Percentiles rank a stretch among this genome's conserved stretches.
These are phyloP conservation scores for Thalassiosira hispida DNA, from an alignment of 352 stramenopile species.

Conservation along the genomic window DNA sequence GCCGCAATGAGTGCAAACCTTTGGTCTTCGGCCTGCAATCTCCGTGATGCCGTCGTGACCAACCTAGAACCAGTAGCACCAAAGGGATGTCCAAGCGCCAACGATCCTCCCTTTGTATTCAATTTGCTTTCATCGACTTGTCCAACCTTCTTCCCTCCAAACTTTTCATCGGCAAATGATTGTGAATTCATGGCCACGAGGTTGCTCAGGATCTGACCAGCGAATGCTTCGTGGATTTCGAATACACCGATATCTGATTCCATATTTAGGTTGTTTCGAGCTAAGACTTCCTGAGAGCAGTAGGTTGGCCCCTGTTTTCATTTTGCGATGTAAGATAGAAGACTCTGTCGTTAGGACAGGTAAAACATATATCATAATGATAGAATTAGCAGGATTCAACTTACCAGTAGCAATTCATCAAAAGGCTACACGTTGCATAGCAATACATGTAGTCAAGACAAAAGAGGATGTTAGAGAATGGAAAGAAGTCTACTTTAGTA, in stretches of 20 bases:
- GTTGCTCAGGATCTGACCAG: slow-evolving; percentile 97
- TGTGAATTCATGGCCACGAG: slow-evolving; percentile 93
- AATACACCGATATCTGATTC: slow-evolving; percentile 95
- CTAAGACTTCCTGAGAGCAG: slow-evolving; percentile 89
- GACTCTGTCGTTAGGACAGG: background rate
- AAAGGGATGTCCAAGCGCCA: slow-evolving; percentile 97
- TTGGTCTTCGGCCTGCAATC: slow-evolving; percentile 93
- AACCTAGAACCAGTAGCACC: slow-evolving; percentile 94
- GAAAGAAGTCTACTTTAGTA: no score
- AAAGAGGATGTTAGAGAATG: no score
- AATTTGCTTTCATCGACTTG: slow-evolving; percentile 93
- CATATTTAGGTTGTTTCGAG: slow-evolving; percentile 70
- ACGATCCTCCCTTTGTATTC: slow-evolving; percentile 96
- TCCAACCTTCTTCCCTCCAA: slow-evolving; percentile 91
- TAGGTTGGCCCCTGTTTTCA: slow-evolving; percentile 90
- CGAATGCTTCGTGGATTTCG: slow-evolving; percentile 99
- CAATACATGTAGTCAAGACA: no score
- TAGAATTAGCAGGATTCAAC: background rate
- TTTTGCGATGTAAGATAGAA: background rate
- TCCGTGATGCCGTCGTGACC: slow-evolving; percentile 96
- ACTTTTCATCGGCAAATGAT: slow-evolving; percentile 94
- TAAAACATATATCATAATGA: background rate
- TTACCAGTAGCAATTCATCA: slow-evolving; percentile 74
- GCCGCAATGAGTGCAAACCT: slow-evolving; percentile 96
- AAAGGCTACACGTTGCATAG: slow-evolving; percentile 42